Percentiles rank a stretch among this genome's conserved stretches.
Evolutionary conservation across 176 grass and related monocot species (phyloP).

Genomic region (Cenchrus fungigraminus): DNA sequence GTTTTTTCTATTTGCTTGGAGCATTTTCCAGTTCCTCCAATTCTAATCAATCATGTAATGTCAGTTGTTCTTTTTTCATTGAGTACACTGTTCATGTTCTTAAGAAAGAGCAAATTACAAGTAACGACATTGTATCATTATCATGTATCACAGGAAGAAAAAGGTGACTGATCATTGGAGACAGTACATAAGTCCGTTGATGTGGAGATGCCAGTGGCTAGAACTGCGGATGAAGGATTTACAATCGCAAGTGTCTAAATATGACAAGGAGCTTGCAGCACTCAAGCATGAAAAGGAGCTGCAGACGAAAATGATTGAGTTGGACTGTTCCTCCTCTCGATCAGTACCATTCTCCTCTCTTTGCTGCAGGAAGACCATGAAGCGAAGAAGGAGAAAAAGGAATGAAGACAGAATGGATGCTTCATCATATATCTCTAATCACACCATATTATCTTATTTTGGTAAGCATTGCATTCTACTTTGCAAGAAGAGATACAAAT

Average conservation of each 20-base stretch:
- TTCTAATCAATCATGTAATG: neutral
- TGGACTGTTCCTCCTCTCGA: constrained; percentile 84
- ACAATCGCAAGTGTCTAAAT: constrained; percentile 71
- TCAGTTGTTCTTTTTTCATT: neutral
- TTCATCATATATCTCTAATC: constrained; percentile 73
- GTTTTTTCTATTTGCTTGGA: constrained; percentile 1
- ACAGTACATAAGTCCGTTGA: constrained; percentile 78
- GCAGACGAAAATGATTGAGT: constrained; percentile 88
- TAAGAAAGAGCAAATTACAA: neutral
- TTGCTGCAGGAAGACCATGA: constrained; percentile 75
- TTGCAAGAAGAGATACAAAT: constrained; percentile 32
- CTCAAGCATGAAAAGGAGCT: constrained; percentile 89
- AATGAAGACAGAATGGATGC: constrained; percentile 59
- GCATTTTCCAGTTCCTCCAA: neutral
- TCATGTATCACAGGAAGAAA: constrained; percentile 78
- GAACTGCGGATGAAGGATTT: constrained; percentile 85
- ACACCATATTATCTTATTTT: constrained; percentile 82
- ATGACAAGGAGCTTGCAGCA: constrained; percentile 77
- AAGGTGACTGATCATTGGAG: constrained; percentile 88
- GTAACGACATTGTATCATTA: constrained; percentile 19
- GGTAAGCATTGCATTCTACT: constrained; percentile 56
- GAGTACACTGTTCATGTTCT: constrained; percentile 7
- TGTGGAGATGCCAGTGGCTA: constrained; percentile 90
- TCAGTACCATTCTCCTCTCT: constrained; percentile 72
- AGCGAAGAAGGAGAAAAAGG: constrained; percentile 80